These are phyloP conservation scores for Zoysia japonica DNA, from an alignment of 176 grass and related monocot species.

Conservation along the genomic window DNA sequence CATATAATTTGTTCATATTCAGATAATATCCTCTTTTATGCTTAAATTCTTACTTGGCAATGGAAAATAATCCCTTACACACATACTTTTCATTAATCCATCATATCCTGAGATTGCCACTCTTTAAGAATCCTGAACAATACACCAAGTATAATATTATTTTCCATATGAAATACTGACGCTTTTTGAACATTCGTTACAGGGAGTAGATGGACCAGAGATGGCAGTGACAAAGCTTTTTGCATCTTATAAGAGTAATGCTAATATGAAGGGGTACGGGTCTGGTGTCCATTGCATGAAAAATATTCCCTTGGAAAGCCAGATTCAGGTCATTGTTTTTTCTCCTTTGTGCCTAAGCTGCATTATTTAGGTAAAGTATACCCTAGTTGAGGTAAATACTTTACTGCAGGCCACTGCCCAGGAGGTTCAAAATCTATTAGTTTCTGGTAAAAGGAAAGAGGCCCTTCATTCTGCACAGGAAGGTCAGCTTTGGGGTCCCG, in stretches of 20 bases:
- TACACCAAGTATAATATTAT: neutral
- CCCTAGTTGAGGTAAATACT: slow-evolving; percentile 20
- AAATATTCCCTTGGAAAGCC: slow-evolving; percentile 71
- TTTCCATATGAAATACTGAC: slow-evolving; percentile 25
- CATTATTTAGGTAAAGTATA: neutral
- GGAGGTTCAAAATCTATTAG: slow-evolving; percentile 84
- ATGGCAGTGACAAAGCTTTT: slow-evolving; percentile 85
- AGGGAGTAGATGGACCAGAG: slow-evolving; percentile 85
- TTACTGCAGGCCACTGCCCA: slow-evolving; percentile 66
- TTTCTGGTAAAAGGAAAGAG: slow-evolving; percentile 93
- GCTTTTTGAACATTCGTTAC: slow-evolving; percentile 39
- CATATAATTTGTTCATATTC: neutral
- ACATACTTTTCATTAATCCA: neutral
- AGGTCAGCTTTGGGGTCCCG: slow-evolving; percentile 94
- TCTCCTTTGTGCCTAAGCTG: neutral
- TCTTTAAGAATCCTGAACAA: neutral
- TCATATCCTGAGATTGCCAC: neutral
- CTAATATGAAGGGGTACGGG: slow-evolving; percentile 49
- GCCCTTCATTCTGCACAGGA: slow-evolving; percentile 85
- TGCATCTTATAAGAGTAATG: slow-evolving; percentile 65
- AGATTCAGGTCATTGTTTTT: slow-evolving; percentile 66
- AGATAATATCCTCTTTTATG: neutral
- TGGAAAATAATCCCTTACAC: neutral
- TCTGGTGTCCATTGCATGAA: slow-evolving; percentile 60
- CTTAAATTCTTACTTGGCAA: neutral